Conservation (phyloP, 352 stramenopile genomes). For the Globisporangium rhizosaccharum region DNA sequence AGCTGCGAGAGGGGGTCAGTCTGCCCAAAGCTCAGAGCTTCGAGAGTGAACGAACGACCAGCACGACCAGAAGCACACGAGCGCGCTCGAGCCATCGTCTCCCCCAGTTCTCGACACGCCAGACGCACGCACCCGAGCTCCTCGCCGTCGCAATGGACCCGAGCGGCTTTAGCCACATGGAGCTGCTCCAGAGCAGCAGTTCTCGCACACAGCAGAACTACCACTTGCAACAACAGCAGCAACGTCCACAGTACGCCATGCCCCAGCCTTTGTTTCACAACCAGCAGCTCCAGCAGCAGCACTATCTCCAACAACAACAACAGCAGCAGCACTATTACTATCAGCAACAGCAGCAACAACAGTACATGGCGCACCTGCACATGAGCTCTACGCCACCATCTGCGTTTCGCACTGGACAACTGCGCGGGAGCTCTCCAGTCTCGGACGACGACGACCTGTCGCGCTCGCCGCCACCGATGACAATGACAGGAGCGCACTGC, state of each 20-base stretch:
- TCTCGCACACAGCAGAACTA: not conserved
- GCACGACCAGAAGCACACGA: too few species aligned
- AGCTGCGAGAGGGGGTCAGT: too few species aligned
- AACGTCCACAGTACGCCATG: not conserved
- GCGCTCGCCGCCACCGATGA: not conserved
- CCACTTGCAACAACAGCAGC: not conserved
- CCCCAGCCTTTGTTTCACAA: not conserved
- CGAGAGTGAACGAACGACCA: too few species aligned
- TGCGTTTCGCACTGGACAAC: not conserved
- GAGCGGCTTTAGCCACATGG: not conserved
- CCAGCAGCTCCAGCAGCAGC: not conserved
- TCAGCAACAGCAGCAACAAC: constrained; percentile 5
- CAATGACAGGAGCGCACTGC: not conserved
- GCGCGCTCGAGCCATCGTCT: not conserved
- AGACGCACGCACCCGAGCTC: not conserved
- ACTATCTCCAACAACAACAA: not conserved
- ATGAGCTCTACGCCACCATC: not conserved
- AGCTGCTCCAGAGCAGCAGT: not conserved
- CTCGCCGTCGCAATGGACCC: not conserved
- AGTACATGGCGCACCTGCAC: not conserved
- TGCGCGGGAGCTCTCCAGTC: constrained; percentile 3
- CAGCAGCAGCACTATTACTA: constrained; percentile 1
- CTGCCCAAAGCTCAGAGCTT: too few species aligned
- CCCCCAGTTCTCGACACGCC: not conserved
- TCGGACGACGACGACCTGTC: not conserved